Evolutionary conservation across 257 asterid genomes (phyloP).

Genomic region (Fraxinus anomala): DNA sequence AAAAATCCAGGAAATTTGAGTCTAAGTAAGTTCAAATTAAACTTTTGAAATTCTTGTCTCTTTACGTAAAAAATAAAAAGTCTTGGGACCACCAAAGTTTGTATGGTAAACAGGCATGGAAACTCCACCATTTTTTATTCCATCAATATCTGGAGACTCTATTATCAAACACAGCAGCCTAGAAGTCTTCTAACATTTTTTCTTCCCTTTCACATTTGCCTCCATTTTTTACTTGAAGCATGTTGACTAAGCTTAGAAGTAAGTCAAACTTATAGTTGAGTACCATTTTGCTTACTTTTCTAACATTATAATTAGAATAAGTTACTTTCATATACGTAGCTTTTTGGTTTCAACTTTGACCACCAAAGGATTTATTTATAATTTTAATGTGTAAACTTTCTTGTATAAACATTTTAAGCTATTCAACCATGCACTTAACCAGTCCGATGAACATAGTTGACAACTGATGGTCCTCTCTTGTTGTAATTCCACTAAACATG

Average conservation of each 20-base stretch:
- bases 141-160: constrained; percentile 45
- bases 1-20: constrained; percentile 33
- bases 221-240: not conserved
- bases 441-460: too few species aligned
- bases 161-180: constrained; percentile 23
- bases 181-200: constrained; percentile 37
- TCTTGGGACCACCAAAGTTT: constrained; percentile 51
- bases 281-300: not conserved
- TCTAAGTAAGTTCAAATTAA: constrained; percentile 64
- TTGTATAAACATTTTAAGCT: not conserved
- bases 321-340: too few species aligned
- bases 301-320: not conserved
- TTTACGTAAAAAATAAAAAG: constrained; percentile 37
- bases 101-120: constrained; percentile 33
- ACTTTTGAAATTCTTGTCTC: constrained; percentile 54
- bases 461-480: too few species aligned
- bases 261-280: not conserved
- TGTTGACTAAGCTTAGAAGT: not conserved
- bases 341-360: too few species aligned
- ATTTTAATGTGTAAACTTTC: not conserved
- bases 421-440: not conserved
- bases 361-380: not conserved
- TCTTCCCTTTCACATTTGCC: constrained; percentile 47
- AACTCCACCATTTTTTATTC: constrained; percentile 28
- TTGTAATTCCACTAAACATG: too few species aligned